phyloP scores from a whole-genome alignment of 2,329 filamentous ascomycete genomes.

The Zymoseptoria tritici region DNA sequence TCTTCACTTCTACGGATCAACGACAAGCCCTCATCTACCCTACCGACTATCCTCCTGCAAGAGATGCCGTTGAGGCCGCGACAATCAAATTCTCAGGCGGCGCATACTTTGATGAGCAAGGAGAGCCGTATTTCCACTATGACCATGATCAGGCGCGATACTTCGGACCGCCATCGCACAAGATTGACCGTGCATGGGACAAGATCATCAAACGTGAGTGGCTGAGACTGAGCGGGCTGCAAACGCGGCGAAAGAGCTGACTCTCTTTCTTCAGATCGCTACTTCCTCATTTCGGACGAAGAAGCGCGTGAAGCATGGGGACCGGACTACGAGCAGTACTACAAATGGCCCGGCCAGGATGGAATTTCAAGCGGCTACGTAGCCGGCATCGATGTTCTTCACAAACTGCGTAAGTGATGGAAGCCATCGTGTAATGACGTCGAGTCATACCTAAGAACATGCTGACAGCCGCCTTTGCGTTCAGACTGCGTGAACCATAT shows the following conservation, averaged over 20 bases:
- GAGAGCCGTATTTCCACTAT: slow-evolving; percentile 2
- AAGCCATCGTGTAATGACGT: not conserved
- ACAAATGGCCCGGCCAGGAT: slow-evolving; percentile 3
- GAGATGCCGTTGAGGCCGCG: not conserved
- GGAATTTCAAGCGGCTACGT: slow-evolving; percentile 4
- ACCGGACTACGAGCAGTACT: slow-evolving; percentile 1
- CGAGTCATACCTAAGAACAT: no score
- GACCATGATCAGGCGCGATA: not conserved
- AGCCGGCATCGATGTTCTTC: slow-evolving; percentile 15
- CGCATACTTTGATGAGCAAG: slow-evolving; percentile 3
- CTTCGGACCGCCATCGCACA: slow-evolving; percentile 1
- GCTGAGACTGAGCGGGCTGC: no score
- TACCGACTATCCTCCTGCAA: slow-evolving; percentile 1
- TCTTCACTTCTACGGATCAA: not conserved
- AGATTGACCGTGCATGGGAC: slow-evolving; percentile 4
- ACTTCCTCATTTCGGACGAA: slow-evolving; percentile 14
- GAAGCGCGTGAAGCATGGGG: slow-evolving; percentile 16
- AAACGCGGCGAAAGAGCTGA: not conserved
- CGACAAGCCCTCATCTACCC: not conserved
- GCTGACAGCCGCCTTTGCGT: not conserved
- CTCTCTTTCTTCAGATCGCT: slow-evolving; percentile 6
- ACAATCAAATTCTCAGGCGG: slow-evolving; percentile 1
- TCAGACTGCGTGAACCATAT: slow-evolving; percentile 1
- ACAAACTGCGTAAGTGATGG: slow-evolving; percentile 11
- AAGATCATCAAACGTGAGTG: slow-evolving; percentile 3